Percentiles rank a stretch among this genome's conserved stretches.
These are phyloP conservation scores for Endogone sp. DNA, from an alignment of 192 early-diverging fungal species.

Conservation along the genomic window DNA sequence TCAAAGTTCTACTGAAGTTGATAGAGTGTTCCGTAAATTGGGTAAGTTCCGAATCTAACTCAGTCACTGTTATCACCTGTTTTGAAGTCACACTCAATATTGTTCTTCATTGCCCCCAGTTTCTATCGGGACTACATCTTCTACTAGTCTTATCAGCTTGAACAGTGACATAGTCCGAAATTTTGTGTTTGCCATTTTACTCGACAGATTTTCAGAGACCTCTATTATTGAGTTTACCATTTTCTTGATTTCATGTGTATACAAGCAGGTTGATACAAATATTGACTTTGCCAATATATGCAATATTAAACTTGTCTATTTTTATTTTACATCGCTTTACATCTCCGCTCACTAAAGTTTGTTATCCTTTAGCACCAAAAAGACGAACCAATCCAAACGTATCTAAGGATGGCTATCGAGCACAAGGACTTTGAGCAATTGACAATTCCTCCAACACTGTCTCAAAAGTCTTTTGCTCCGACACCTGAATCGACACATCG, in stretches of 20 bases:
- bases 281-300: too few relatives aligned
- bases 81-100: too few relatives aligned
- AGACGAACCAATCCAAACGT: conserved; percentile 30
- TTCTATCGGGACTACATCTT: neutral
- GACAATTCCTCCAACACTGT: conserved; percentile 28
- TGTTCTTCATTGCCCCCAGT: too few relatives aligned
- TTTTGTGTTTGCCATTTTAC: conserved; percentile 30
- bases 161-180: conserved; percentile 33
- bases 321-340: too few relatives aligned
- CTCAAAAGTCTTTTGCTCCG: conserved; percentile 17
- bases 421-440: conserved; percentile 37
- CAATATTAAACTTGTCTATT: too few relatives aligned
- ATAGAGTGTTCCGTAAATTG: conserved; percentile 7
- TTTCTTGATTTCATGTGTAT: conserved; percentile 29
- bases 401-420: conserved; percentile 27
- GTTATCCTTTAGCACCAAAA: conserved; percentile 15
- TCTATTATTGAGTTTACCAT: conserved; percentile 35
- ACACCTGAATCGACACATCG: conserved; percentile 27
- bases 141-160: conserved; percentile 1
- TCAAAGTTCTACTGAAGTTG: neutral
- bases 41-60: conserved; percentile 3
- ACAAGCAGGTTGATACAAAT: conserved; percentile 25
- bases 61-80: neutral
- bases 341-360: neutral
- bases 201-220: conserved; percentile 36